Conservation (phyloP, 345 rosid genomes). For the Eucalyptus tenuipes region DNA sequence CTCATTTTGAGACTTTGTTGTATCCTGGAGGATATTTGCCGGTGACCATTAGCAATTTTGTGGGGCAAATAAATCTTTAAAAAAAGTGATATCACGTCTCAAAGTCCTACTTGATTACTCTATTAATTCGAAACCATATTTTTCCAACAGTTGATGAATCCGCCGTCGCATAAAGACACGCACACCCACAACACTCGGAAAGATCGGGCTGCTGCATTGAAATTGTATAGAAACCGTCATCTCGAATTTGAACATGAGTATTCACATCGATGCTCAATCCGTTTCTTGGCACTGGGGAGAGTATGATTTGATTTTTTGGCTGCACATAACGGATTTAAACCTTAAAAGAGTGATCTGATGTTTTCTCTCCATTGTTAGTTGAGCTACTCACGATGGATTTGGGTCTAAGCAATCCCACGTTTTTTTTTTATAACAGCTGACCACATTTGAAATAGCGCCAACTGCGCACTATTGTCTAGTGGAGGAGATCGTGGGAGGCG, state of each 20-base stretch:
- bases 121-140: too few relatives aligned
- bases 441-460: not conserved
- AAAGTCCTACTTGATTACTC: fast-evolving
- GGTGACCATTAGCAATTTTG: fast-evolving
- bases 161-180: not conserved
- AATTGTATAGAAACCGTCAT: not conserved
- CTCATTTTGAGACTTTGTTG: too few relatives aligned
- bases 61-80: fast-evolving
- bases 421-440: not conserved
- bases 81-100: too few relatives aligned
- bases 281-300: not conserved
- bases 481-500: not conserved
- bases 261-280: not conserved
- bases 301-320: not conserved
- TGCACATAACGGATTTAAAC: not conserved
- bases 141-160: not conserved
- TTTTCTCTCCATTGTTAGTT: not conserved
- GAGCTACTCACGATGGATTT: not conserved
- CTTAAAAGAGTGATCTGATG: not conserved
- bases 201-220: not conserved
- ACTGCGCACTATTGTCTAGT: not conserved
- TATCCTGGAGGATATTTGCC: fast-evolving
- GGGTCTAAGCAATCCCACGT: not conserved
- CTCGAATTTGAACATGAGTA: not conserved
- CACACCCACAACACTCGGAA: not conserved